phyloP scores from a whole-genome alignment of 768 basidiomycete genomes.

The Agaricus subrufescens region DNA sequence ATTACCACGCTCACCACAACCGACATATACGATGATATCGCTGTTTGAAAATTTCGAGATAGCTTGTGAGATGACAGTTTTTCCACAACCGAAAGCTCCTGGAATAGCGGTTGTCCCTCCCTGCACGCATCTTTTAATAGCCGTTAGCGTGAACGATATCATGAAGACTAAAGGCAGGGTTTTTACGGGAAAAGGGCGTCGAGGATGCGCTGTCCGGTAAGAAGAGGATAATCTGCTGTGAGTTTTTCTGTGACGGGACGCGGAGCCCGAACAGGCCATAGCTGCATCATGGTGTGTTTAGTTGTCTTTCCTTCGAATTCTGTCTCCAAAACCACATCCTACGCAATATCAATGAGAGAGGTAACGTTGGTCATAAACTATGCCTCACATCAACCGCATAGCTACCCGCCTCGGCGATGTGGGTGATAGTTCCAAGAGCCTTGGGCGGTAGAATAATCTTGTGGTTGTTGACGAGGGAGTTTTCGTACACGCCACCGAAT shows the following conservation, averaged over 20 bases:
- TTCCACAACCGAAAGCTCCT: slow-evolving; percentile 97
- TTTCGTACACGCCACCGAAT: slow-evolving; percentile 94
- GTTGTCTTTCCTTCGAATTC: slow-evolving; percentile 95
- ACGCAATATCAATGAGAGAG: not conserved
- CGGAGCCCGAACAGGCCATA: slow-evolving; percentile 98
- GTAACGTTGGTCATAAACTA: not conserved
- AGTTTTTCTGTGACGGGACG: slow-evolving; percentile 94
- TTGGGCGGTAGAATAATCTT: slow-evolving; percentile 96
- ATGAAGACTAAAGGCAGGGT: not conserved
- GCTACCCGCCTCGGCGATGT: slow-evolving; percentile 90
- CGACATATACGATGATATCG: slow-evolving; percentile 98
- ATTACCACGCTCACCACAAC: slow-evolving; percentile 98
- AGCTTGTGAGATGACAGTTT: slow-evolving; percentile 98
- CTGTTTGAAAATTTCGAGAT: slow-evolving; percentile 99
- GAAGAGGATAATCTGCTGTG: slow-evolving; percentile 85
- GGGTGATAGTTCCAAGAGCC: slow-evolving; percentile 91
- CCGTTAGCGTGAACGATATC: not conserved
- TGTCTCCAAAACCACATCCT: slow-evolving; percentile 96
- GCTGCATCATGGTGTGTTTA: slow-evolving; percentile 93
- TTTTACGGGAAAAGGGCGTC: slow-evolving; percentile 94
- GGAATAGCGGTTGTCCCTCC: slow-evolving; percentile 97
- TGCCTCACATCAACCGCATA: slow-evolving; percentile 81
- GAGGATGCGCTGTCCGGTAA: slow-evolving; percentile 95
- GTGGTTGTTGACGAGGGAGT: slow-evolving; percentile 93
- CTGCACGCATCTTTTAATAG: slow-evolving; percentile 75